phyloP scores from a whole-genome alignment of 768 basidiomycete species.

The Lepiota venenata region DNA sequence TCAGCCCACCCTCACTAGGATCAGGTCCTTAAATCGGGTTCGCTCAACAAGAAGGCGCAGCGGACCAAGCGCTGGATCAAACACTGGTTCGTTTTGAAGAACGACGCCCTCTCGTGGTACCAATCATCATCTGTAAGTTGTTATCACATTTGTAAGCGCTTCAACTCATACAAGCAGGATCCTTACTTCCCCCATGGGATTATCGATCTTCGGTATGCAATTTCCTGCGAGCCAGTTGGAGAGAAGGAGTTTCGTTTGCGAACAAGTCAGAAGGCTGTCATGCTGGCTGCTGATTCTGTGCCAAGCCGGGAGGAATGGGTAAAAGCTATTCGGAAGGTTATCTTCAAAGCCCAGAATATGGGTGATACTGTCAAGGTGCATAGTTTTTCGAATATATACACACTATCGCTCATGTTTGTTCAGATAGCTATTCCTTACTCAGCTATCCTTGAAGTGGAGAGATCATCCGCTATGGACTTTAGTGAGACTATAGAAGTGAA shows the following conservation, averaged over 20 bases:
- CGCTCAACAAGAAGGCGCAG: constrained; percentile 82
- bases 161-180: constrained; percentile 49
- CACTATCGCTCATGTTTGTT: not conserved
- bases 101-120: constrained; percentile 96
- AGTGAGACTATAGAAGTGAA: constrained; percentile 96
- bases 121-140: constrained; percentile 80
- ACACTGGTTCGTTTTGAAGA: constrained; percentile 96
- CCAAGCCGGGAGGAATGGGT: constrained; percentile 94
- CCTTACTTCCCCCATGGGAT: constrained; percentile 98
- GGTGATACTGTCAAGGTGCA: constrained; percentile 91
- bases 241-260: constrained; percentile 81
- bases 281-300: constrained; percentile 73
- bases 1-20: constrained; percentile 47
- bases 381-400: constrained; percentile 1
- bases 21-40: constrained; percentile 89
- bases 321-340: constrained; percentile 89
- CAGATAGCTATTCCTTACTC: constrained; percentile 94
- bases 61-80: constrained; percentile 91
- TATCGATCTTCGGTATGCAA: constrained; percentile 90
- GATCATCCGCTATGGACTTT: constrained; percentile 88
- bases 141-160: not conserved
- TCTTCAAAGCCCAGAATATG: constrained; percentile 95
- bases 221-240: constrained; percentile 76
- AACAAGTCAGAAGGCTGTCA: constrained; percentile 75
- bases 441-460: constrained; percentile 84